A percentile compares a stretch with the other conserved stretches of the same genome.
These are phyloP conservation scores for Porcisia deanei DNA, from an alignment of 208 protist genomes.

Conservation along the genomic window DNA sequence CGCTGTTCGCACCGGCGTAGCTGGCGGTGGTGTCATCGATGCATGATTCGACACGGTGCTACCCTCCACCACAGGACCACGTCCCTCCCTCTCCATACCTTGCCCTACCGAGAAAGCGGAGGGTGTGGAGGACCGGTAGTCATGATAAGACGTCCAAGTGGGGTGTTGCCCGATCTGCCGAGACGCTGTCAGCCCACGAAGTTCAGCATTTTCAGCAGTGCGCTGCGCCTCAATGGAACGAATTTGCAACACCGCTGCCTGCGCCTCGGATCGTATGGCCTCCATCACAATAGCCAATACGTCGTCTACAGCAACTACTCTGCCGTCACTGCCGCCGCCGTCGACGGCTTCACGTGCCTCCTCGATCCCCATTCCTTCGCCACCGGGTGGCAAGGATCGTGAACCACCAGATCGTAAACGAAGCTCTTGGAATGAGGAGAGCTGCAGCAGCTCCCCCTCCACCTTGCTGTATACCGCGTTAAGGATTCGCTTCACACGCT, in stretches of 20 bases:
- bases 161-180: conserved; percentile 4
- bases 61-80: background rate
- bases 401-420: background rate
- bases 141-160: background rate
- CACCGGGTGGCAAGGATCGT: background rate
- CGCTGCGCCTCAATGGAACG: conserved; percentile 31
- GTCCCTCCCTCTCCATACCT: background rate
- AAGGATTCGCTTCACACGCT: conserved; percentile 49
- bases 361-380: background rate
- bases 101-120: background rate
- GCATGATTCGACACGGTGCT: background rate
- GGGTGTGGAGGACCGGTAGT: background rate
- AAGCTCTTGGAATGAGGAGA: conserved; percentile 1
- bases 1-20: conserved; percentile 10
- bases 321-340: background rate
- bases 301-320: conserved; percentile 31
- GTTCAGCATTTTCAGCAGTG: conserved; percentile 15
- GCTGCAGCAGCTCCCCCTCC: conserved; percentile 39
- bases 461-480: conserved; percentile 54
- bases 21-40: background rate
- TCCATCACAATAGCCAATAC: conserved; percentile 39
- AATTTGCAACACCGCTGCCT: conserved; percentile 45
- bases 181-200: conserved; percentile 16
- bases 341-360: background rate
- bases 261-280: conserved; percentile 39